Base-by-base conservation (phyloP, 1,139 yeast species). In the Blastobotrys buckinghamii region DNA sequence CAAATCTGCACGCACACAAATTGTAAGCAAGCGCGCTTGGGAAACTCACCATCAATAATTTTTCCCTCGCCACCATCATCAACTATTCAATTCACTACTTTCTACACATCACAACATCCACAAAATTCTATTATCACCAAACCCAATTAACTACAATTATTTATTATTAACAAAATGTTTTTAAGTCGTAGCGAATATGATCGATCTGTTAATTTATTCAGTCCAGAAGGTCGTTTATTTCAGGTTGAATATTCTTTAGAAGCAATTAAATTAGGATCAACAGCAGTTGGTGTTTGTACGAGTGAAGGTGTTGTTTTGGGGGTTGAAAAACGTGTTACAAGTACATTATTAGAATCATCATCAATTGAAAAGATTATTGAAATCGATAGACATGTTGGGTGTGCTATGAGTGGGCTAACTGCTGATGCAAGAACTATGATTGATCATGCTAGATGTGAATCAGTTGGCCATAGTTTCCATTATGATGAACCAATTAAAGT, bases 341-440 rank as follows among this genome's bases (percentile, higher is more conserved):
- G 97, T 17, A 79, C 96, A 12, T 73, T 94, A 55, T 77, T 94
- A 52, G 99, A 94, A 67, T 83, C 92, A 38, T 84, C 92, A 32
- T 86, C 96, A 43, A 90, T 94, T 67, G 98, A 94, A 67, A 94
- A 94, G 71, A 90, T 92, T 58, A 88, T 92, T 56, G 98, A 94
- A 67, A 84, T 94, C 52, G 99, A 94, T 64, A 74, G 74, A 49
- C 98, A 94, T 67, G 82, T 94, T 52, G 98, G 99, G 40, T 89
- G 97, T 72, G 98, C 99, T 62, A 92, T 94, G 97, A 83, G 95
- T 57, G 99, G 99, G 8, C 76, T 94, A 58, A 92, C 98, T 1
- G 98, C 99, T 3, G 99, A 94, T 72, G 99, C 98, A 17, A 78
- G 98, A 63, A 86, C 96, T 30, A 89, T 94, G 96, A 88, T 94